Evolutionary conservation across 1,284 basidiomycete species (phyloP).

Genomic region (Testicularia cyperi): DNA sequence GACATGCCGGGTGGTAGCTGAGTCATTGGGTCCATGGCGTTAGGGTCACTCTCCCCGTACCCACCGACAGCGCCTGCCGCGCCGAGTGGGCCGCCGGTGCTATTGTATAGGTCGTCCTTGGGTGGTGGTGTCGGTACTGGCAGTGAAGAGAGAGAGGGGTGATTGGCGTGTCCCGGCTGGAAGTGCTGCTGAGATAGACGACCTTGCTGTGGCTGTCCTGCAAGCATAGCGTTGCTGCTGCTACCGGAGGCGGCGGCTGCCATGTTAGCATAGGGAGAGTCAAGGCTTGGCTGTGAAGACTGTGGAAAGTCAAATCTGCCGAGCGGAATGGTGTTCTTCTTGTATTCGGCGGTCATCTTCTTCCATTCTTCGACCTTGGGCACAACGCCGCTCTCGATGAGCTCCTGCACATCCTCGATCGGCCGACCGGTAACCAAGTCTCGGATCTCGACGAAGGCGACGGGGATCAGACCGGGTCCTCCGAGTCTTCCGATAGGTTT

Average conservation of each 20-base stretch:
- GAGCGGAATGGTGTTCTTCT: slow-evolving; percentile 90
- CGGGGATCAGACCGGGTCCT: slow-evolving; percentile 92
- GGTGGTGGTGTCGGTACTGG: slow-evolving; percentile 29
- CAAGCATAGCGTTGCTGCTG: slow-evolving; percentile 7
- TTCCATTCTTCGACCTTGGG: slow-evolving; percentile 99
- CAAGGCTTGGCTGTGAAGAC: slow-evolving; percentile 17
- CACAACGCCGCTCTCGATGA: slow-evolving; percentile 81
- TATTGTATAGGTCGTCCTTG: slow-evolving; percentile 34
- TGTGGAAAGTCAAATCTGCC: slow-evolving; percentile 64
- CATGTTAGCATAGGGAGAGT: slow-evolving; percentile 33
- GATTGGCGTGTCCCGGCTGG: slow-evolving; percentile 5
- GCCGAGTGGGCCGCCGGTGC: slow-evolving; percentile 11
- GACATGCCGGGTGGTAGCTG: slow-evolving; percentile 50
- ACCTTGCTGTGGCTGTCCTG: no score
- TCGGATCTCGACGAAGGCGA: slow-evolving; percentile 91
- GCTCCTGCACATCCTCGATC: slow-evolving; percentile 69
- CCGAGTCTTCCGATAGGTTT: slow-evolving; percentile 94
- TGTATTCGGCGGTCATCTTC: slow-evolving; percentile 88
- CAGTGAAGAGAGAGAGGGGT: slow-evolving; percentile 16
- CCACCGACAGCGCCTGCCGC: slow-evolving; percentile 11
- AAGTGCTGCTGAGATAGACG: no score
- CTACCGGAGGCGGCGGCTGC: slow-evolving; percentile 15
- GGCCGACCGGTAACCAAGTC: slow-evolving; percentile 75
- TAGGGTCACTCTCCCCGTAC: slow-evolving; percentile 3
- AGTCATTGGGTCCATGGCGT: slow-evolving; percentile 24